These are phyloP conservation scores for Neoscytalidium dimidiatum DNA, from an alignment of 2,329 filamentous ascomycete genomes.

Conservation along the genomic window DNA sequence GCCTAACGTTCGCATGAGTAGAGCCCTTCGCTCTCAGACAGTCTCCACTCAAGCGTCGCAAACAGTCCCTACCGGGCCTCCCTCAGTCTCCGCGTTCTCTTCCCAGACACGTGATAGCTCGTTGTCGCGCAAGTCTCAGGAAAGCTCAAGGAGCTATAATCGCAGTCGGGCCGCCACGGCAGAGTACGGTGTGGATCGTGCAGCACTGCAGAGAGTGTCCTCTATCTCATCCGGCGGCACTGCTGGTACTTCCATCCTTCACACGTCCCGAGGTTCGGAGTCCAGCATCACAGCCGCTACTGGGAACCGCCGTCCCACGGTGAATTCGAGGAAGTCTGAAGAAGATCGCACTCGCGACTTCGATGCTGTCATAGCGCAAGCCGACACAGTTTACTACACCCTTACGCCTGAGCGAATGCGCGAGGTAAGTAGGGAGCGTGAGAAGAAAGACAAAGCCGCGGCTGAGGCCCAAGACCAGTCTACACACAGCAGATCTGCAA, in stretches of 20 bases:
- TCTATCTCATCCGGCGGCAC: conserved; percentile 35
- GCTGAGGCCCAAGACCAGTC: conserved; percentile 7
- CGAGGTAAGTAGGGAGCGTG: conserved; percentile 38
- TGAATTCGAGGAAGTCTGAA: conserved; percentile 38
- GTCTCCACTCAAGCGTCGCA: conserved; percentile 9
- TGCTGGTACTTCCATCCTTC: conserved; percentile 33
- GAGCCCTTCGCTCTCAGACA: conserved; percentile 7
- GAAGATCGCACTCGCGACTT: conserved; percentile 47
- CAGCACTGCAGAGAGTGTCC: conserved; percentile 35
- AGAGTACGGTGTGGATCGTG: conserved; percentile 30
- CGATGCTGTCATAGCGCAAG: conserved; percentile 48
- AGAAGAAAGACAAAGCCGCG: background rate
- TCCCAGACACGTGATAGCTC: conserved; percentile 12
- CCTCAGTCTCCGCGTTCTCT: conserved; percentile 7
- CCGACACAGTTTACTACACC: conserved; percentile 53
- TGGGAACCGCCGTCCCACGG: background rate
- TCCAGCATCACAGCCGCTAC: conserved; percentile 25
- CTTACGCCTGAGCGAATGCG: conserved; percentile 51
- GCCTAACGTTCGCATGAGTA: background rate
- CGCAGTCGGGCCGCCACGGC: conserved; percentile 22
- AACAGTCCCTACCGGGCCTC: background rate
- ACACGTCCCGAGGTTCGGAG: conserved; percentile 37
- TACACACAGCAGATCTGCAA: background rate
- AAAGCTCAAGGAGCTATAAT: conserved; percentile 1
- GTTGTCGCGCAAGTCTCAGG: background rate